Conservation (phyloP, 1,284 basidiomycete genomes). For the Naganishia liquefaciens region DNA sequence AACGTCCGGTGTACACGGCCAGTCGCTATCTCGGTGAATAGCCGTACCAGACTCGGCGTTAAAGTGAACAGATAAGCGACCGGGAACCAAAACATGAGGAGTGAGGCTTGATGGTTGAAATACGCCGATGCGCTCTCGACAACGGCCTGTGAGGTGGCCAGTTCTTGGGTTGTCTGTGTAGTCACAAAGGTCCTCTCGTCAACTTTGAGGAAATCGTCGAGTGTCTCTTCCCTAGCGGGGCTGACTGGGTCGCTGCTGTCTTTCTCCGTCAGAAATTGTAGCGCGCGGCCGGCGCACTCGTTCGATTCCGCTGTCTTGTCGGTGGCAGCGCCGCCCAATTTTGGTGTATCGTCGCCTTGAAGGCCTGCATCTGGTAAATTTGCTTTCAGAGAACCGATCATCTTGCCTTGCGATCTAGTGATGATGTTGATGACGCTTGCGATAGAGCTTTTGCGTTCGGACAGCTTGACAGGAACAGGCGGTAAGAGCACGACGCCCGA, state of each 20-base stretch:
- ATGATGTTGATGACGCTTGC: not conserved
- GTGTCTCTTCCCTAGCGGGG: not conserved
- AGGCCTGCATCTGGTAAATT: not conserved
- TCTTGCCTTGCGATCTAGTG: not conserved
- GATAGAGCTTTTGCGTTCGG: not conserved
- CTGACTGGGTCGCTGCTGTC: not conserved
- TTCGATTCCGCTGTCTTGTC: too few species aligned
- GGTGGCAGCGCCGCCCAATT: too few species aligned
- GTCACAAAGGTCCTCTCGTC: not conserved
- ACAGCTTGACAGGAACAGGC: not conserved
- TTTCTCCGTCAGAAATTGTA: not conserved
- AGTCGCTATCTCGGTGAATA: not conserved
- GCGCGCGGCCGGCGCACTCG: too few species aligned
- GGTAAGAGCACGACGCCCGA: conserved; percentile 1
- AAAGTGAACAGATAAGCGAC: not conserved
- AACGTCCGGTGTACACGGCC: not conserved
- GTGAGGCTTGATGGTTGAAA: conserved; percentile 7
- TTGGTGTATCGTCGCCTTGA: too few species aligned
- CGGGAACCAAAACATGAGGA: conserved; percentile 12
- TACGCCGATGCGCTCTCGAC: not conserved
- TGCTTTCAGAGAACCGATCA: not conserved
- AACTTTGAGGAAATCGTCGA: not conserved
- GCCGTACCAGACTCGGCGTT: conserved; percentile 1
- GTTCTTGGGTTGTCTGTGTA: too few species aligned
- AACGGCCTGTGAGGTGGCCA: not conserved